Percentiles rank a stretch among this genome's conserved stretches.
phyloP scores from a whole-genome alignment of 2,329 filamentous ascomycete species.

The Incumbomyces lentus region DNA sequence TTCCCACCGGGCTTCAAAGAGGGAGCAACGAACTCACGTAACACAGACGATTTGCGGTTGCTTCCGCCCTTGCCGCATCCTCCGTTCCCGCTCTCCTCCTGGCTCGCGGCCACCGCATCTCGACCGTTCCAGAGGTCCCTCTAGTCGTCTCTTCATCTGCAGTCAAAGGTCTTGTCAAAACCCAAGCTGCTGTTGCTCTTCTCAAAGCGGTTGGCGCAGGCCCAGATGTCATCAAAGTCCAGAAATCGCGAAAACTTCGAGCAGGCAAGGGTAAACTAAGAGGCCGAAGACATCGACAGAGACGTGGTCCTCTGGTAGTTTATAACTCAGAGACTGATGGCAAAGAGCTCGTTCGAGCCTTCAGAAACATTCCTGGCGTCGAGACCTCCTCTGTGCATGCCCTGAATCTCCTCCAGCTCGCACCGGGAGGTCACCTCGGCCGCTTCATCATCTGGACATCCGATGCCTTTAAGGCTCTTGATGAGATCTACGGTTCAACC shows the following conservation, averaged over 20 bases:
- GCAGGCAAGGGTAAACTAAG: slow-evolving; percentile 98
- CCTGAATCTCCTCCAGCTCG: slow-evolving; percentile 97
- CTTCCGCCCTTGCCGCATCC: slow-evolving; percentile 92
- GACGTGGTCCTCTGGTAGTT: slow-evolving; percentile 93
- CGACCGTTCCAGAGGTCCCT: slow-evolving; percentile 85
- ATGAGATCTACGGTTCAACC: slow-evolving; percentile 92
- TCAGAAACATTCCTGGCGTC: slow-evolving; percentile 98
- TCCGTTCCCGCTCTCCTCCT: slow-evolving; percentile 89
- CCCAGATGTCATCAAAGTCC: slow-evolving; percentile 88
- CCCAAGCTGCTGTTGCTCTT: slow-evolving; percentile 72
- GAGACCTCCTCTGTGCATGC: slow-evolving; percentile 90
- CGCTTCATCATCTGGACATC: slow-evolving; percentile 99
- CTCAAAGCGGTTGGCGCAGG: slow-evolving; percentile 86
- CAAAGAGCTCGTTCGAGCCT: slow-evolving; percentile 84
- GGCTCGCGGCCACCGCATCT: slow-evolving; percentile 93
- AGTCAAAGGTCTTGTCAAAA: slow-evolving; percentile 81
- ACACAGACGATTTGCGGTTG: slow-evolving; percentile 83
- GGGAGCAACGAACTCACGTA: slow-evolving; percentile 8
- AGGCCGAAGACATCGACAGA: slow-evolving; percentile 92
- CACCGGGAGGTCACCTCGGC: slow-evolving; percentile 95
- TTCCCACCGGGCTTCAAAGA: slow-evolving; percentile 13
- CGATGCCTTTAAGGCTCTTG: slow-evolving; percentile 87
- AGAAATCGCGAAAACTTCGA: slow-evolving; percentile 90
- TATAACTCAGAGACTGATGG: slow-evolving; percentile 94
- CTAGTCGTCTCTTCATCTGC: slow-evolving; percentile 88